Evolutionary conservation across 31 red algal species (phyloP).

Genomic region (Odonthalia washingtoniensis): DNA sequence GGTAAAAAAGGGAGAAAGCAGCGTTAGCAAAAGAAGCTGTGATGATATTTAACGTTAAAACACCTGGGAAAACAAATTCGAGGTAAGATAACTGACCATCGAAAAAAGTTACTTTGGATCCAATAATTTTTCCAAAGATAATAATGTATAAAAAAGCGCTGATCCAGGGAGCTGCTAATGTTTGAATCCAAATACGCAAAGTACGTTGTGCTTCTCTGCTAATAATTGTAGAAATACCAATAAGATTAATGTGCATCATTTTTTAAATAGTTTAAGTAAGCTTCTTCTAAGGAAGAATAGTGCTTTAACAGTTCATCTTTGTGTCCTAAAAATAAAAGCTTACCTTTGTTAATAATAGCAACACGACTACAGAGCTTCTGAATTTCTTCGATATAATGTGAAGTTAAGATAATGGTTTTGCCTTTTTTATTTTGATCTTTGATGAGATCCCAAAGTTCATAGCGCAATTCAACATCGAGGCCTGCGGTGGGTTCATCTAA

Average conservation of each 20-base stretch:
- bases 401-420: conserved; percentile 11
- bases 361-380: conserved; percentile 21
- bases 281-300: not conserved
- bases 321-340: conserved; percentile 10
- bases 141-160: not conserved
- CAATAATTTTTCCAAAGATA: conserved; percentile 24
- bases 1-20: not conserved
- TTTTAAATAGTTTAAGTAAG: conserved; percentile 7
- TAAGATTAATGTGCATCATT: not conserved
- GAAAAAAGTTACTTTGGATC: not conserved
- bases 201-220: not conserved
- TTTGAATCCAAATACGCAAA: conserved; percentile 16
- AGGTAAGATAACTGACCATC: conserved; percentile 12
- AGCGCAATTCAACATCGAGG: conserved; percentile 4
- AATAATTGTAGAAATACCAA: conserved; percentile 2
- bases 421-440: not conserved
- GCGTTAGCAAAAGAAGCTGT: not conserved
- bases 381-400: conserved; percentile 24
- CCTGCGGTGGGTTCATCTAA: conserved; percentile 33
- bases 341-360: conserved; percentile 22
- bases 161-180: not conserved
- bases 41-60: conserved; percentile 3
- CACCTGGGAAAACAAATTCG: conserved; percentile 13
- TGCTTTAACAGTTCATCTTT: conserved; percentile 10
- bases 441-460: not conserved